Base-by-base conservation (phyloP, 129 eudicot species). In the Artemisia annua region DNA sequence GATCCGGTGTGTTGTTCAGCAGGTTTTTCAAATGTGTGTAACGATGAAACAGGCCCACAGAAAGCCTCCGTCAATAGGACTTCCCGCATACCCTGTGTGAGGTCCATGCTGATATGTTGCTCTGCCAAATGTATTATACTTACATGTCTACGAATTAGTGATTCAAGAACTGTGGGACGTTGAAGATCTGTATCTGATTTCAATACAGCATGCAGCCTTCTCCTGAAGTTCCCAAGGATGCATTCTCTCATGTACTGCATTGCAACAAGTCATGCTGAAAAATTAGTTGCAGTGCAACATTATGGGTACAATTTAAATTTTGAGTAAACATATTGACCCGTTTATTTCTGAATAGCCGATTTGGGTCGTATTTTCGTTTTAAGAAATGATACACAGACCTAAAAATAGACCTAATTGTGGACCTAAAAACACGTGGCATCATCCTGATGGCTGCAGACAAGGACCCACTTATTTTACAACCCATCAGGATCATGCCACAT, bases 101-200 rank as follows among this genome's bases (percentile, higher is more conserved):
- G 94, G 85, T 95, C 99, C 99, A 95, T 95, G 88, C 99, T 95
- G 70, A 95, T 88, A 61, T 95, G 99, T 69, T 95, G 99, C 78
- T 95, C 99, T 1, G 99, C 96, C 39, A 95, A 63, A 70, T 88
- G 97, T 61, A 95, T 84, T 70, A 95, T 95, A 58, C 91, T 82
- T 61, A 87, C 85, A 50, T 95, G 99, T 63, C 99, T 84, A 48
- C 84, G 97, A 30, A 95, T 85, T 61, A 95, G 83, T 43, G 94
- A 84, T 77, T 95, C 99, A 1, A 95, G 84, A 67, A 95, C 91
- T 48, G 97, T 88, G 35, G 97, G 99, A 39, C 99, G 90, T 73
- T 95, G 99, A 71, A 95, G 99, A 85, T 95, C 99, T 30, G 86
- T 86, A 80, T 90, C 99, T 56, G 85, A 86, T 78, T 88, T 90